phyloP scores from a whole-genome alignment of 257 asterid species.

The Ilex aquifolium region DNA sequence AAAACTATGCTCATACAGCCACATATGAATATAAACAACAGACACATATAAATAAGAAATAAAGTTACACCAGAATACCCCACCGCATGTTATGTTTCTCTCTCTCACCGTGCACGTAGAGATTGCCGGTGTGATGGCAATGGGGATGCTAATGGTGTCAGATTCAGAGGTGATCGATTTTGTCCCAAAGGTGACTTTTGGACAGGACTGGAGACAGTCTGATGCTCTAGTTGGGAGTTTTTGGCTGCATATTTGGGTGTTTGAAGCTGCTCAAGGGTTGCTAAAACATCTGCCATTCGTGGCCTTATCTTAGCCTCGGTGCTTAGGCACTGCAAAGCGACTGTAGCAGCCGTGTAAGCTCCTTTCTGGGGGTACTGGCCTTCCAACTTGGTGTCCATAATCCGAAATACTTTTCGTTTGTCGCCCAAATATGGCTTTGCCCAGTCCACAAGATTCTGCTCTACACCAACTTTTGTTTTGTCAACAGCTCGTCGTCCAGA shows the following conservation, averaged over 20 bases:
- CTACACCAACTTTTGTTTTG: constrained; percentile 19
- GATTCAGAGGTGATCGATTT: constrained; percentile 37
- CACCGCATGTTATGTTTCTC: not conserved
- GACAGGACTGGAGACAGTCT: constrained; percentile 16
- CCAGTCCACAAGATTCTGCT: constrained; percentile 31
- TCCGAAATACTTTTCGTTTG: constrained; percentile 26
- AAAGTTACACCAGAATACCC: not conserved
- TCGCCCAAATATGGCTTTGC: constrained; percentile 21
- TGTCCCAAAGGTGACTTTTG: constrained; percentile 23
- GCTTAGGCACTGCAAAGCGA: constrained; percentile 23
- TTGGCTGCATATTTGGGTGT: constrained; percentile 32
- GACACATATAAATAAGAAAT: too few species aligned
- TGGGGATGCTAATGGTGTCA: constrained; percentile 51
- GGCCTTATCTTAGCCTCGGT: constrained; percentile 63
- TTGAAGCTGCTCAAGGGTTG: constrained; percentile 58
- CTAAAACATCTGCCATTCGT: constrained; percentile 54
- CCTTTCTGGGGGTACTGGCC: constrained; percentile 32
- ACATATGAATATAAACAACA: too few species aligned
- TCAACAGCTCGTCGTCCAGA: constrained; percentile 22
- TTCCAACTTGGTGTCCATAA: constrained; percentile 27
- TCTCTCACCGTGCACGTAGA: constrained; percentile 38
- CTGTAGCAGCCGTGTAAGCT: constrained; percentile 16
- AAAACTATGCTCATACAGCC: too few species aligned
- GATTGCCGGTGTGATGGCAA: constrained; percentile 42
- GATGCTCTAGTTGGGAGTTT: constrained; percentile 20